phyloP scores from a whole-genome alignment of 2,329 filamentous ascomycete species.

The Hypoxylon sp. region DNA sequence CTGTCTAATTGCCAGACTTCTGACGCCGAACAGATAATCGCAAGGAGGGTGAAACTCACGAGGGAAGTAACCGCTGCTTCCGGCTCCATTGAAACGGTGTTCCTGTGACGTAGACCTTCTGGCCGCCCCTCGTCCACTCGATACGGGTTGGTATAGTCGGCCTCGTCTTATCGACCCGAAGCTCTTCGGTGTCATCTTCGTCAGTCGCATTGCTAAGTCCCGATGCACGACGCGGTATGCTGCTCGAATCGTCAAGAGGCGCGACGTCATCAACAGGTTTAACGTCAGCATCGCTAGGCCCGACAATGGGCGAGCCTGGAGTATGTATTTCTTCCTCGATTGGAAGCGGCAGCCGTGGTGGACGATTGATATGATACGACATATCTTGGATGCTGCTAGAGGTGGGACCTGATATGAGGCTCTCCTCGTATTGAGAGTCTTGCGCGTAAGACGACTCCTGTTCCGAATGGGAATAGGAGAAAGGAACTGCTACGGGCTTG shows the following conservation, averaged over 20 bases:
- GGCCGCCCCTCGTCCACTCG: constrained; percentile 85
- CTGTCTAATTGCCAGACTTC: constrained; percentile 27
- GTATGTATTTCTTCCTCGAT: constrained; percentile 93
- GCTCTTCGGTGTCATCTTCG: constrained; percentile 82
- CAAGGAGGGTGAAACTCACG: constrained; percentile 71
- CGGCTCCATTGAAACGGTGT: constrained; percentile 98
- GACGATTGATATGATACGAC: constrained; percentile 73
- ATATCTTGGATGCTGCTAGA: constrained; percentile 73
- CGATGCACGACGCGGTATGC: constrained; percentile 68
- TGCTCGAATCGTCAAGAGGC: constrained; percentile 62
- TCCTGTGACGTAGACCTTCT: constrained; percentile 95
- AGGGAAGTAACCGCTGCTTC: constrained; percentile 87
- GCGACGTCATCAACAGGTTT: constrained; percentile 65
- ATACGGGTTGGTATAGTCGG: constrained; percentile 86
- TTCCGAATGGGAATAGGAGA: constrained; percentile 50
- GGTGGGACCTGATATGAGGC: constrained; percentile 61
- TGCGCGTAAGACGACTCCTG: constrained; percentile 50
- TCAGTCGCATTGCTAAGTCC: constrained; percentile 75
- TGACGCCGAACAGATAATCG: constrained; percentile 33
- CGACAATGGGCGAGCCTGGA: constrained; percentile 89
- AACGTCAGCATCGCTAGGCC: constrained; percentile 72
- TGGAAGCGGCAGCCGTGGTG: constrained; percentile 89
- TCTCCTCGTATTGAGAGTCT: constrained; percentile 55
- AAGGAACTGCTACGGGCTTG: constrained; percentile 71
- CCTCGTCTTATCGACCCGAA: constrained; percentile 79